Evolutionary conservation across 176 grass and related monocot species (phyloP).

Genomic region (Paspalum notatum): DNA sequence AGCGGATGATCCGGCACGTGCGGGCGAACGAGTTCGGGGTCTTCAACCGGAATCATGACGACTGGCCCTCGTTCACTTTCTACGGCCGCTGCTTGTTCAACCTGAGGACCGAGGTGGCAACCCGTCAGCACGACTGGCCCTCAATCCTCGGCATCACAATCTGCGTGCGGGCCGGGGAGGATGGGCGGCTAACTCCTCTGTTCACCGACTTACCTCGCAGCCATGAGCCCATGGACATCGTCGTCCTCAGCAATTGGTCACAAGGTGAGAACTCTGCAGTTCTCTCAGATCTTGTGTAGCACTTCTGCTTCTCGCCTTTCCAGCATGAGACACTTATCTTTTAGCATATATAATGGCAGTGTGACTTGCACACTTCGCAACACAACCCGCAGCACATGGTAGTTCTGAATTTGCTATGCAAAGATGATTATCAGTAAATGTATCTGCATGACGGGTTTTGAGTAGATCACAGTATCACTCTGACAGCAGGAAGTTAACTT

Average conservation of each 20-base stretch:
- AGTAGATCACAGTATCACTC: not conserved
- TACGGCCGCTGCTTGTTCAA: not conserved
- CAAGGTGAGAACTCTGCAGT: not conserved
- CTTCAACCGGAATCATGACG: not conserved
- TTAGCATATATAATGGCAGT: no score
- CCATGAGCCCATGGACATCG: not conserved
- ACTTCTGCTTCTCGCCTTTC: not conserved
- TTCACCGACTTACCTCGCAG: slow-evolving; percentile 22
- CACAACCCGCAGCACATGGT: no score
- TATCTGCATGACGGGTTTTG: not conserved
- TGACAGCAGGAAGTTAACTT: not conserved
- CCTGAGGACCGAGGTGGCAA: not conserved
- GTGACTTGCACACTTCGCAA: not conserved
- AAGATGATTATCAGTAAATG: not conserved
- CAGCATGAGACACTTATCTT: no score
- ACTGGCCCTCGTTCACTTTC: not conserved
- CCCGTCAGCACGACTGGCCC: not conserved
- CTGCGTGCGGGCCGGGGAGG: not conserved
- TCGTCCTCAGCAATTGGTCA: not conserved
- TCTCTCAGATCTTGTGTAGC: not conserved
- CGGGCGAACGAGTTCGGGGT: not conserved
- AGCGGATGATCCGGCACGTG: not conserved
- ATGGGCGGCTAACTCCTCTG: slow-evolving; percentile 34
- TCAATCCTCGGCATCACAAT: not conserved
- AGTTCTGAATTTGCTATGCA: not conserved